Base-by-base conservation (phyloP, 2,329 filamentous ascomycete genomes). In the Myrmaecium sp. region DNA sequence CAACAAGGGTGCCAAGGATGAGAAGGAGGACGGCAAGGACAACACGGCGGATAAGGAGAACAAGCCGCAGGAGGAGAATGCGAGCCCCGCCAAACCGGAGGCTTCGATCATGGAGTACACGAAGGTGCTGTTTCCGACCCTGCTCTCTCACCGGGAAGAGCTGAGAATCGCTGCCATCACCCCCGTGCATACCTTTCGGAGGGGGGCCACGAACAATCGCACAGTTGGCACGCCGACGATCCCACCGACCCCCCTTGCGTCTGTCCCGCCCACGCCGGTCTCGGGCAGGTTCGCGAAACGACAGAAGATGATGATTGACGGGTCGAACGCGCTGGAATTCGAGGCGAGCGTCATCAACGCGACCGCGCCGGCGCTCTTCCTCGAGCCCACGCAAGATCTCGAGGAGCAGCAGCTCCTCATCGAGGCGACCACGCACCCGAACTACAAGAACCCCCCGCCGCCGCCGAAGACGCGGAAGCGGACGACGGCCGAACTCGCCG, bases 401-500 rank as follows among this genome's bases (percentile, higher is more conserved):
- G 69, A 71, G 25, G 75, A 83, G 36, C 73, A 72, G 1, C 74
- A 83, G 25, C 62, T 63, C 7, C 62, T 91, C 3, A 61, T 95
- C 3, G 71, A 81, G 16, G 60, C 65, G 11, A 60, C 86, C 38
- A 64, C 69, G 12, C 79, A 91, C 47, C 77, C 83, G 5, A 70
- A 82, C 30, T 80, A 94, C 48, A 67, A 70, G 16, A 69, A 76
- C 26, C 61, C 70, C 22, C 74, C 82, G 6, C 86, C 89, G 1
- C 68, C 77, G 33, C 83, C 83, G 3, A 94, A 93, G 61, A 75
- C 74, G 5, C 66, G 89, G 30, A 95, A 98, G 62, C 73, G 86
- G 34, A 98, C 89, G 0, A 75, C 91, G 11, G 89, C 89, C 6
- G 86, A 98, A 47, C 71, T 95, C 58, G 89, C 82, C 6, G 86